A percentile compares a stretch with the other conserved stretches of the same genome.
Conservation (phyloP, 176 grass and related monocot species). For the Puccinellia tenuiflora region DNA sequence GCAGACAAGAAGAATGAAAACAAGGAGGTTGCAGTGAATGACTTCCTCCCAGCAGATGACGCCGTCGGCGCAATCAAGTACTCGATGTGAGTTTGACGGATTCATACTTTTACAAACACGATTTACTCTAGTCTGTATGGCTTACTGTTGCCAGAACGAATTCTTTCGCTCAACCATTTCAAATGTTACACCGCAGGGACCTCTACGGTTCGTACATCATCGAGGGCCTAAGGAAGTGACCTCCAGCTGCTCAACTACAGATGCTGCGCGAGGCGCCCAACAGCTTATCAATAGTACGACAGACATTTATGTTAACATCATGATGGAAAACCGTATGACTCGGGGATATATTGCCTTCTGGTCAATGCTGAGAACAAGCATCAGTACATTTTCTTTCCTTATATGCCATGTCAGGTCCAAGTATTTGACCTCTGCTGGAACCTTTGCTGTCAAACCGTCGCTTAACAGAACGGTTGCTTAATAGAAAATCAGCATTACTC, state of each 20-base stretch:
- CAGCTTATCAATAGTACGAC: not conserved
- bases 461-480: conserved; percentile 15
- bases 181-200: conserved; percentile 48
- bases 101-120: not conserved
- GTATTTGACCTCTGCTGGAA: conserved; percentile 13
- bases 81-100: conserved; percentile 70
- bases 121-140: not conserved
- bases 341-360: conserved; percentile 12
- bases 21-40: conserved; percentile 94
- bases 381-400: conserved; percentile 9
- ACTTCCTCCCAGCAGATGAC: conserved; percentile 90
- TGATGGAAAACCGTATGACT: conserved; percentile 7
- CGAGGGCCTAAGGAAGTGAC: conserved; percentile 77
- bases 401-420: conserved; percentile 14
- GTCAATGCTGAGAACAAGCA: conserved; percentile 12
- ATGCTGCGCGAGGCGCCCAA: not conserved
- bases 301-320: conserved; percentile 24
- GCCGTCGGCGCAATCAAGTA: conserved; percentile 70
- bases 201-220: conserved; percentile 81
- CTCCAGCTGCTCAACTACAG: conserved; percentile 1
- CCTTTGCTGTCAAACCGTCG: conserved; percentile 1
- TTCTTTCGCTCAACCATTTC: not conserved
- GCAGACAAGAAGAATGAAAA: conserved; percentile 99
- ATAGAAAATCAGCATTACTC: not conserved
- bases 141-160: not conserved